Evolutionary conservation across 1,139 yeast genomes (phyloP).

Genomic region (Lodderomyces pseudojiufengensis): DNA sequence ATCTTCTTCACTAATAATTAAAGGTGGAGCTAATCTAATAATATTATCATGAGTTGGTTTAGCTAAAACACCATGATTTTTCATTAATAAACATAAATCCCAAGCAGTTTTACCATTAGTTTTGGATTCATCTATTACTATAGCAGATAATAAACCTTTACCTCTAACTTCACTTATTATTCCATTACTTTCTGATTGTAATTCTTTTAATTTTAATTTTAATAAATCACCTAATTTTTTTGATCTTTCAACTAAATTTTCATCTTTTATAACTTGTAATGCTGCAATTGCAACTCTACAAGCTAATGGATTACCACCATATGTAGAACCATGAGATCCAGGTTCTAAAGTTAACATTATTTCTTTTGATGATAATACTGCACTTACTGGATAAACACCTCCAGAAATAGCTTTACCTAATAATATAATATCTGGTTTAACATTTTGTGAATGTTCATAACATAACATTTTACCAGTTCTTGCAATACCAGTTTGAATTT

Average conservation of each 20-base stretch:
- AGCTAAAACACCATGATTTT: slow-evolving; percentile 84
- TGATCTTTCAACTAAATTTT: slow-evolving; percentile 79
- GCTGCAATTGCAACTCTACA: slow-evolving; percentile 96
- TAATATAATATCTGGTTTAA: slow-evolving; percentile 81
- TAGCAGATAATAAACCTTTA: slow-evolving; percentile 82
- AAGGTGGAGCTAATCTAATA: slow-evolving; percentile 94
- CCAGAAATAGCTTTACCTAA: slow-evolving; percentile 96
- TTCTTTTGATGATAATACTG: slow-evolving; percentile 81
- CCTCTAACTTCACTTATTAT: slow-evolving; percentile 91
- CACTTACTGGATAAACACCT: slow-evolving; percentile 90
- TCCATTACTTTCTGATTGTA: slow-evolving; percentile 61
- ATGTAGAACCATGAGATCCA: slow-evolving; percentile 97
- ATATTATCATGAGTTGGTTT: slow-evolving; percentile 97
- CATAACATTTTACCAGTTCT: slow-evolving; percentile 95
- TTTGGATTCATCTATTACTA: slow-evolving; percentile 81
- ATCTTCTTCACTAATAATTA: slow-evolving; percentile 86
- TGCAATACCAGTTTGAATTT: slow-evolving; percentile 96
- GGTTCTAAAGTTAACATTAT: slow-evolving; percentile 90
- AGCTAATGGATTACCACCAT: slow-evolving; percentile 97
- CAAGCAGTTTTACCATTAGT: slow-evolving; percentile 92
- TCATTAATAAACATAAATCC: slow-evolving; percentile 92
- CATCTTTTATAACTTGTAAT: slow-evolving; percentile 83
- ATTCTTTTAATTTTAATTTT: slow-evolving; percentile 59
- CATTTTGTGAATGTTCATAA: slow-evolving; percentile 76
- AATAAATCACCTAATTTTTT: slow-evolving; percentile 66